Conservation (phyloP, 176 grass and related monocot genomes). For the Ananas comosus region DNA sequence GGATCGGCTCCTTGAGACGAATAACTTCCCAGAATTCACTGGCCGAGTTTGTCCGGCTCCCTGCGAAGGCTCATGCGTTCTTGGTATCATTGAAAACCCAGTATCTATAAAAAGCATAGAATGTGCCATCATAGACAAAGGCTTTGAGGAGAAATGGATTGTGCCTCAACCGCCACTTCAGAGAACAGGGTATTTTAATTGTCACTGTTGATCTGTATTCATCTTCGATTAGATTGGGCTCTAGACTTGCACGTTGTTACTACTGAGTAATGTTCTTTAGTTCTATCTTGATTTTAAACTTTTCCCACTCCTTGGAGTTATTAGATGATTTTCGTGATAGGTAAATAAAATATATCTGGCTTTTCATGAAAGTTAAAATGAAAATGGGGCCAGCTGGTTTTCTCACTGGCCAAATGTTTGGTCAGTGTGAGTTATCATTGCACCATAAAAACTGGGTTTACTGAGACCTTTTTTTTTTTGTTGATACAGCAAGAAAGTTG, state of each 20-base stretch:
- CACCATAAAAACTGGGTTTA: neutral
- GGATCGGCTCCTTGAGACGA: constrained; percentile 89
- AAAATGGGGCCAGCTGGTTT: neutral
- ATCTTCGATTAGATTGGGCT: neutral
- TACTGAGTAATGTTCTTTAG: neutral
- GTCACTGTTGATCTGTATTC: constrained; percentile 9
- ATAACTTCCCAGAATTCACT: constrained; percentile 99
- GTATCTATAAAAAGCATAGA: constrained; percentile 99
- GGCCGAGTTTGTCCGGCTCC: constrained; percentile 95
- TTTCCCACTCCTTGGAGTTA: neutral
- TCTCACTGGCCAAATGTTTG: neutral
- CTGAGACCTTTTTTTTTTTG: neutral
- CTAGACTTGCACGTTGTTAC: neutral
- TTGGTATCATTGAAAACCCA: constrained; percentile 96
- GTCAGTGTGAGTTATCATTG: neutral
- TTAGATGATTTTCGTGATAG: neutral
- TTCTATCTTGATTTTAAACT: neutral
- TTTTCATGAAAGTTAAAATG: neutral
- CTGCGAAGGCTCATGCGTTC: constrained; percentile 96
- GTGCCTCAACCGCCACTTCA: constrained; percentile 80
- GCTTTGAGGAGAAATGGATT: constrained; percentile 94
- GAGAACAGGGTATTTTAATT: constrained; percentile 69
- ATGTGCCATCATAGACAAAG: constrained; percentile 96
- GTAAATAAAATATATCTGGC: neutral
- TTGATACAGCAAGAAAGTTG: constrained; percentile 79